Evolutionary conservation across 306 rosid genomes (phyloP).

Genomic region (Myrica gale): DNA sequence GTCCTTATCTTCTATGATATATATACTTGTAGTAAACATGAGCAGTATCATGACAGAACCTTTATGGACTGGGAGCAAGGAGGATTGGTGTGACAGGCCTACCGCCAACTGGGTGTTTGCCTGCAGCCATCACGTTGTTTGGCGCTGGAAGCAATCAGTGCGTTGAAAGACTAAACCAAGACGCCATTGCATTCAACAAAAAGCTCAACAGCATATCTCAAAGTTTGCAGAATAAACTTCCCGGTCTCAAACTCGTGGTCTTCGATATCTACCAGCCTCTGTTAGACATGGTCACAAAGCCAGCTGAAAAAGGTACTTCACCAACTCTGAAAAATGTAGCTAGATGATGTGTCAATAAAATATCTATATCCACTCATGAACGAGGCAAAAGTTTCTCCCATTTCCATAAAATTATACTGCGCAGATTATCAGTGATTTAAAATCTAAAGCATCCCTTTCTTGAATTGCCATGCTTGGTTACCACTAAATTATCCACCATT

Average conservation of each 20-base stretch:
- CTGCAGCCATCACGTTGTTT: conserved; percentile 49
- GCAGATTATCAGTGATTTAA: conserved; percentile 21
- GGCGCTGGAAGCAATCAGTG: conserved; percentile 58
- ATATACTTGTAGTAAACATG: conserved; percentile 23
- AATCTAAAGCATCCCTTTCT: neutral
- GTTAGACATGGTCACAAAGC: conserved; percentile 40
- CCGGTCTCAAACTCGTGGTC: conserved; percentile 50
- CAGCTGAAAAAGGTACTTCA: conserved; percentile 42
- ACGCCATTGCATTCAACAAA: conserved; percentile 51
- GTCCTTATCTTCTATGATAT: conserved; percentile 14
- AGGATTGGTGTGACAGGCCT: conserved; percentile 51
- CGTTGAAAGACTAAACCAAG: conserved; percentile 45
- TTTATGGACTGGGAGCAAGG: conserved; percentile 53
- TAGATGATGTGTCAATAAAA: neutral
- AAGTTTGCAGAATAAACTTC: conserved; percentile 39
- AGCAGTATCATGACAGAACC: conserved; percentile 42
- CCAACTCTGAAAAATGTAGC: conserved; percentile 28
- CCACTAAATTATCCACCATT: neutral
- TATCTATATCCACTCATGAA: conserved; percentile 8
- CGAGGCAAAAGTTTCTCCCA: conserved; percentile 7
- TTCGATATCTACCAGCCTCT: conserved; percentile 55
- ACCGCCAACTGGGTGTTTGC: conserved; percentile 60
- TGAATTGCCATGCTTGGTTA: neutral
- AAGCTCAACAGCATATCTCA: conserved; percentile 49
- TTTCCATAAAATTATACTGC: conserved; percentile 13